phyloP scores from a whole-genome alignment of 176 grass and related monocot genomes.

The Oryza longistaminata region DNA sequence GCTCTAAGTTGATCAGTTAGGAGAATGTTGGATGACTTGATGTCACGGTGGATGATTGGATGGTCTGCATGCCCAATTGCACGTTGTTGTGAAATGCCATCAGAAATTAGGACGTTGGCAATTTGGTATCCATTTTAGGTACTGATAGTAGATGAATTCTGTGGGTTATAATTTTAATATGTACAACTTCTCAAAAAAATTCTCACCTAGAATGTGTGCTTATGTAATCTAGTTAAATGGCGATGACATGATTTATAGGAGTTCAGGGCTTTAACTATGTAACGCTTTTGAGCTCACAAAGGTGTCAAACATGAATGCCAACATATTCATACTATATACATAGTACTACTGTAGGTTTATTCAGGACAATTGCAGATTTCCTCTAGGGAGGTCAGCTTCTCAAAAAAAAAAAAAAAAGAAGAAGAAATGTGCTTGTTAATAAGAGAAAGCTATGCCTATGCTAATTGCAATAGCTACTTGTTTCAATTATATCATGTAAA shows the following conservation, averaged over 20 bases:
- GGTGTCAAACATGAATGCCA: background rate
- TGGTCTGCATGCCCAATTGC: constrained; percentile 50
- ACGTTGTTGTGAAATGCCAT: constrained; percentile 11
- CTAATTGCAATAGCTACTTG: background rate
- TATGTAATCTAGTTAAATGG: background rate
- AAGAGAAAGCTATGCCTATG: background rate
- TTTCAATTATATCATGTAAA: background rate
- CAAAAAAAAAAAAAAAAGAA: background rate
- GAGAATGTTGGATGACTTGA: constrained; percentile 93
- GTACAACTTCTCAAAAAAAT: background rate
- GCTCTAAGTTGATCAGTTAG: constrained; percentile 69
- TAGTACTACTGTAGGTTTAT: background rate
- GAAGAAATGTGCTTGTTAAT: background rate
- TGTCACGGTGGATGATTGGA: constrained; percentile 94
- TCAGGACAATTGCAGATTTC: background rate
- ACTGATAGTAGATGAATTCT: background rate
- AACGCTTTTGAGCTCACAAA: background rate
- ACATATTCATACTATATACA: background rate
- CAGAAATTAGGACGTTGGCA: constrained; percentile 15
- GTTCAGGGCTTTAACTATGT: background rate
- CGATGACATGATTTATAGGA: background rate
- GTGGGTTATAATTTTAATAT: background rate
- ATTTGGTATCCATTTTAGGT: background rate
- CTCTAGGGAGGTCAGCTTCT: background rate
- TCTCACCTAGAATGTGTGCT: background rate